Evolutionary conservation across 2,329 filamentous ascomycete genomes (phyloP).

Genomic region (Penicillium sp.): DNA sequence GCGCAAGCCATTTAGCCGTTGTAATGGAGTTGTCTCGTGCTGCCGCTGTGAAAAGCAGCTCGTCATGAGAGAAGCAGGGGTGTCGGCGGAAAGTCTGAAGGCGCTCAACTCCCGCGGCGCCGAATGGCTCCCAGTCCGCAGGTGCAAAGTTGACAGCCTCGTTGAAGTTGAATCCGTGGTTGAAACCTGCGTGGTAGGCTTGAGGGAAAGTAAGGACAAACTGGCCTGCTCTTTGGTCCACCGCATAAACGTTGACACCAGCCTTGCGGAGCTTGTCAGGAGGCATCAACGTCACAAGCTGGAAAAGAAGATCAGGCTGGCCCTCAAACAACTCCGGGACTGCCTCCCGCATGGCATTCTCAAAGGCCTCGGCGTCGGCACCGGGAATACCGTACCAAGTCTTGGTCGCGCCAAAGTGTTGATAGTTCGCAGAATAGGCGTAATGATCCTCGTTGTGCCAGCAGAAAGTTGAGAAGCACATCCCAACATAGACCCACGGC

Average conservation of each 20-base stretch:
- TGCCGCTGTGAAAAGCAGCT: constrained; percentile 88
- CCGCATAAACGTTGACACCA: constrained; percentile 87
- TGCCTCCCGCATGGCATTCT: constrained; percentile 91
- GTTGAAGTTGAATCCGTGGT: constrained; percentile 98
- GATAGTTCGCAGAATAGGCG: constrained; percentile 96
- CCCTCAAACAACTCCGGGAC: constrained; percentile 97
- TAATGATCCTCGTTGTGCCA: constrained; percentile 99
- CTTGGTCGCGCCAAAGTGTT: constrained; percentile 97
- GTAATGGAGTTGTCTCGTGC: constrained; percentile 80
- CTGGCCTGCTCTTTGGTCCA: constrained; percentile 95
- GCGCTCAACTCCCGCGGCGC: constrained; percentile 82
- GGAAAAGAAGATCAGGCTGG: constrained; percentile 93
- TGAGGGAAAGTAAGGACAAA: constrained; percentile 97
- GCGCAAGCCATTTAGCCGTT: constrained; percentile 92
- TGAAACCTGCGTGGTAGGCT: constrained; percentile 97
- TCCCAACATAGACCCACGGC: constrained; percentile 97
- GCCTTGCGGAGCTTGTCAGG: constrained; percentile 92
- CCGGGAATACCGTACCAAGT: constrained; percentile 99
- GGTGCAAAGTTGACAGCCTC: constrained; percentile 99
- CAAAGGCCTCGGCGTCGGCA: constrained; percentile 91
- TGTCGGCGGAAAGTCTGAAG: constrained; percentile 87
- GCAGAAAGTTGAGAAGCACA: constrained; percentile 99
- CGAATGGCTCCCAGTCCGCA: constrained; percentile 91
- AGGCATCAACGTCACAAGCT: constrained; percentile 93
- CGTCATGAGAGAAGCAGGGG: constrained; percentile 96